phyloP scores from a whole-genome alignment of 805 yeast species.

The Pichia ethanolica region DNA sequence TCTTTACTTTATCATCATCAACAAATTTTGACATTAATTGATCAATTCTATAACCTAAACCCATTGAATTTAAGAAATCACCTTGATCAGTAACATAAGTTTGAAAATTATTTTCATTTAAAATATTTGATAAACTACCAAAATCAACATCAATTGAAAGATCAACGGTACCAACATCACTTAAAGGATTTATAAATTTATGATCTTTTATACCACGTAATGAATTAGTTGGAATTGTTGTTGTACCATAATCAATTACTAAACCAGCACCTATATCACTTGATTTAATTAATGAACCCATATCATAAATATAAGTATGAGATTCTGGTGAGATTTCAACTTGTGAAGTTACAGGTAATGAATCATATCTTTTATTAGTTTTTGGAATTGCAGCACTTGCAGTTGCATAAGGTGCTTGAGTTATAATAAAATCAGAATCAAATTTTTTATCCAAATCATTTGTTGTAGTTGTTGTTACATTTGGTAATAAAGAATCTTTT shows the following conservation, averaged over 20 bases:
- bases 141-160: slow-evolving; percentile 82
- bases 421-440: slow-evolving; percentile 42
- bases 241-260: slow-evolving; percentile 72
- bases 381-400: slow-evolving; percentile 54
- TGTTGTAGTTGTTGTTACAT: slow-evolving; percentile 14
- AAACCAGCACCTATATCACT: slow-evolving; percentile 53
- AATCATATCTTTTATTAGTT: slow-evolving; percentile 40
- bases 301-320: slow-evolving; percentile 46
- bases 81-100: slow-evolving; percentile 49
- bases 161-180: slow-evolving; percentile 74
- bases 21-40: slow-evolving; percentile 38
- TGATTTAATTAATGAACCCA: slow-evolving; percentile 33
- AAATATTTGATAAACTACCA: slow-evolving; percentile 40
- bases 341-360: slow-evolving; percentile 48
- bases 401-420: slow-evolving; percentile 51
- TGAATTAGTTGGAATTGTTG: slow-evolving; percentile 59
- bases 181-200: slow-evolving; percentile 66
- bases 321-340: slow-evolving; percentile 75
- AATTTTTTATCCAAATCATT: slow-evolving; percentile 2
- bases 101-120: slow-evolving; percentile 18
- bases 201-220: slow-evolving; percentile 70
- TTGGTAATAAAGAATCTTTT: slow-evolving; percentile 13
- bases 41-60: slow-evolving; percentile 63
- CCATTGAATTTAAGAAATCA: slow-evolving; percentile 69
- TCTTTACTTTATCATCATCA: slow-evolving; percentile 37